Percentiles rank a stretch among this genome's conserved stretches.
Conservation (phyloP, 192 early-diverging fungal genomes). For the Umbelopsis sp. region DNA sequence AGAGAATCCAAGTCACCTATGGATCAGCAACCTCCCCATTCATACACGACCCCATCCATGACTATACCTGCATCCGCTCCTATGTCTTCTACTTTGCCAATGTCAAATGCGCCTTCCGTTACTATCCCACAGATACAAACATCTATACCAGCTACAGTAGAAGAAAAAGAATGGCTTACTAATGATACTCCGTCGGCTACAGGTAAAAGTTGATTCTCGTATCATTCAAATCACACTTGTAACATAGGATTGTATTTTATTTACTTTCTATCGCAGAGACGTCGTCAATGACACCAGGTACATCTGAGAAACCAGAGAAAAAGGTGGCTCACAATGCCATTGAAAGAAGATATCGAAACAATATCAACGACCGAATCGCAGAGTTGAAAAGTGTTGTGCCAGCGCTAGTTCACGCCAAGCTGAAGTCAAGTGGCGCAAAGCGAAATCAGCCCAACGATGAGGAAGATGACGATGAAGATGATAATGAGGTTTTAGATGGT, state of each 20-base stretch:
- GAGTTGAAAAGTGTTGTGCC: conserved; percentile 88
- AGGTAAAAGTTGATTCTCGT: not conserved
- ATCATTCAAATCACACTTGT: too few relatives aligned
- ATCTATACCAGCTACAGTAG: not conserved
- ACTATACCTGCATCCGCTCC: not conserved
- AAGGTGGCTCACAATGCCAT: conserved; percentile 97
- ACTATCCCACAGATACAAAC: not conserved
- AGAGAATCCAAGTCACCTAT: not conserved
- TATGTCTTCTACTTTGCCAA: not conserved
- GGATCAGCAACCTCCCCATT: not conserved
- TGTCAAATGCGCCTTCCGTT: not conserved
- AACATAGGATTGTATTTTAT: too few relatives aligned
- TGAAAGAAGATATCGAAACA: conserved; percentile 93
- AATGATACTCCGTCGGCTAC: not conserved
- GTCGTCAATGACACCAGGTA: not conserved
- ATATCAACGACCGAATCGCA: conserved; percentile 94
- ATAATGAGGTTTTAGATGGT: conserved; percentile 67
- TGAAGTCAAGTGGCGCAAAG: conserved; percentile 30
- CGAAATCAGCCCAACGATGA: conserved; percentile 39
- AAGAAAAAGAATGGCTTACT: not conserved
- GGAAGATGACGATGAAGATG: conserved; percentile 55
- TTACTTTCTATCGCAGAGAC: not conserved
- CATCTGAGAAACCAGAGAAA: conserved; percentile 64
- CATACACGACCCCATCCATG: not conserved
- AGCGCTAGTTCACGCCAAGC: conserved; percentile 64